Evolutionary conservation across 345 rosid genomes (phyloP), one percentile per base, ranked within the genome.

Genomic region (Arabidopsis thaliana): DNA sequence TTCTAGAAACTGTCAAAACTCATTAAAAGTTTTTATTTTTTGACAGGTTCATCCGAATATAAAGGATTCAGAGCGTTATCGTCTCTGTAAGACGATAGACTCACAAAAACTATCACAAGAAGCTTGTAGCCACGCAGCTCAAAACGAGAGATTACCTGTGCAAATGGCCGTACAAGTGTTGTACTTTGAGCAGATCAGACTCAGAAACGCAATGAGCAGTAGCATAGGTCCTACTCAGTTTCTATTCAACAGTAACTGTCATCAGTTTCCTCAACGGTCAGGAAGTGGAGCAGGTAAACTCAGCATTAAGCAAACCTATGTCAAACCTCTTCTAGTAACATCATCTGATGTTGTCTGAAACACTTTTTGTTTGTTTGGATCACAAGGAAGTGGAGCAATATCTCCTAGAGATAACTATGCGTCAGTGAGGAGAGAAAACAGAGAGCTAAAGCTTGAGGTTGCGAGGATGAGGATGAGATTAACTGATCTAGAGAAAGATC

Each of bases 391-490:
- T 30, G 99, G 99, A 72, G 97, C 99, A 28, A 92, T 92, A 59
- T 95, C 99, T 3, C 99, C 99, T 0, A 85, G 99, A 77, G 97
- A 95, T 71, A 92, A 92, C 67, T 95, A 92, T 36, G 99, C 99
- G 30, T 95, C 96, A 0, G 98, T 95, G 55, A 84, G 99, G 78
- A 83, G 97, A 82, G 99, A 95, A 89, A 95, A 95, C 83, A 79
- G 96, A 48, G 99, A 95, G 76, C 79, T 95, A 69, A 95, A 92
- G 79, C 97, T 95, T 33, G 99, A 95, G 80, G 99, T 95, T 11
- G 91, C 99, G 36, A 92, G 97, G 65, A 95, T 95, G 99, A 92
- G 97, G 75, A 92, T 95, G 99, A 84, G 99, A 79, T 82, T 95
- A 50, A 95, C 99, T 7, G 99, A 95, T 82, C 78, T 95, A 12